Percentiles rank a stretch among this genome's conserved stretches.
Evolutionary conservation across 495 filamentous ascomycete genomes (phyloP).

Genomic region (Gamarada debralockiae): DNA sequence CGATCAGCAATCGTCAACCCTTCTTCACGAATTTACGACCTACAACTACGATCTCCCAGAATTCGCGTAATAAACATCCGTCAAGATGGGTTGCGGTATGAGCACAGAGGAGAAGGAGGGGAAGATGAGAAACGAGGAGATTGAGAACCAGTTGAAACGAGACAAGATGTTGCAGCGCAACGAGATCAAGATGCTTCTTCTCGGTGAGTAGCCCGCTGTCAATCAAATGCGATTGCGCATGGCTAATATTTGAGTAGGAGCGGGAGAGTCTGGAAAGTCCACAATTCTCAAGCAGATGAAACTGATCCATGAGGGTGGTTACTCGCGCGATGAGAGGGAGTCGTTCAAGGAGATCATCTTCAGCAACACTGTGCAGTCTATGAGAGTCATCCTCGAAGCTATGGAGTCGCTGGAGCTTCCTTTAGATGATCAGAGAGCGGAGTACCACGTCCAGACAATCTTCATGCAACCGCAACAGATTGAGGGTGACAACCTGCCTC

Average conservation of each 20-base stretch:
- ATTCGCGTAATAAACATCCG: constrained; percentile 18
- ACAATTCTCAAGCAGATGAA: constrained; percentile 99
- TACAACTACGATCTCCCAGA: not conserved
- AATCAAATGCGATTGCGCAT: not conserved
- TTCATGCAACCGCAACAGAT: constrained; percentile 96
- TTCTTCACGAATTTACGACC: not conserved
- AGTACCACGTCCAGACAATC: constrained; percentile 92
- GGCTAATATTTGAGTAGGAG: constrained; percentile 55
- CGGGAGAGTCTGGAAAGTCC: constrained; percentile 99
- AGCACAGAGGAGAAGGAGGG: constrained; percentile 99
- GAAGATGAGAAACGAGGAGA: constrained; percentile 98
- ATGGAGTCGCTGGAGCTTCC: constrained; percentile 93
- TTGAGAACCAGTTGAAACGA: constrained; percentile 94
- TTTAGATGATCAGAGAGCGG: constrained; percentile 79
- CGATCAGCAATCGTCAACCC: not conserved
- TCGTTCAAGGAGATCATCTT: constrained; percentile 97
- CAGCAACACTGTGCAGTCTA: constrained; percentile 95
- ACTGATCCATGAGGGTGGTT: constrained; percentile 78
- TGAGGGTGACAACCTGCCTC: constrained; percentile 89
- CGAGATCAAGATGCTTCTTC: constrained; percentile 98
- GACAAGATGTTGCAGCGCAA: constrained; percentile 95
- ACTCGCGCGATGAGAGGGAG: constrained; percentile 73
- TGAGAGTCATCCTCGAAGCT: constrained; percentile 92
- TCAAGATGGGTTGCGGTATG: constrained; percentile 99
- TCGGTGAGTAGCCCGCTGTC: constrained; percentile 60